Base-by-base conservation (phyloP, 2,329 filamentous ascomycete species). In the Calonectria ilicicola region DNA sequence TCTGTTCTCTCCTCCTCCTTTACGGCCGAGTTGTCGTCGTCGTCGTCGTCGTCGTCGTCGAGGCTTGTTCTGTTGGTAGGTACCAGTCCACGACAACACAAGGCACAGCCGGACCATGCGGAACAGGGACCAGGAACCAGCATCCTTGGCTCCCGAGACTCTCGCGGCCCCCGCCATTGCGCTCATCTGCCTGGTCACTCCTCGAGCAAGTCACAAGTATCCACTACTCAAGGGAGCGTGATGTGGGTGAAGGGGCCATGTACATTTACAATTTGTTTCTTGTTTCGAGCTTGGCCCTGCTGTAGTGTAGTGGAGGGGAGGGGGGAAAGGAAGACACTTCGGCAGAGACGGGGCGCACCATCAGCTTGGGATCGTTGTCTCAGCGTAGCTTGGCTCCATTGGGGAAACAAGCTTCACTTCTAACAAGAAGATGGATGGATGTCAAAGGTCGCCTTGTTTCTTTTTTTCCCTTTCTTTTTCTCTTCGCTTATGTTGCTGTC, bases 91-190 rank as follows among this genome's bases (percentile, higher is more conserved):
- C 21, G 23, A 60, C 42, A 62, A 12, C 32, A 12, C 19, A 63
- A 26, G 32, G 47, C 56, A 63, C 46, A 44, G 27, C 29, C n/a
- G 14, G 58, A n/a, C 49, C 40, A 63, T 47, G 40, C 29, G 32
- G 62, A 35, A 42, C 69, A 64, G 35, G 69, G 69, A 58, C 56
- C n/a, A 49, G 58, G 65, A 72, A 67, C 65, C 58, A 38, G 46
- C 27, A 58, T 65, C 69, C 69, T 64, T 72, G 69, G 58, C 32
- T 53, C 40, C 64, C 58, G 47, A 67, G 64, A 71, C 69, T 53
- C 56, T 60, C 67, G 64, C 64, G 69, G 51, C 53, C 69, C 69
- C 69, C 65, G 27, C 56, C 26, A 27, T 51, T 71, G 63, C 44
- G 69, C 56, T 46, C 49, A 65, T 67, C 69, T 67, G 69, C 65